A percentile compares a stretch with the other conserved stretches of the same genome.
Conservation (phyloP, 2,329 filamentous ascomycete genomes). For the Hymenotorrendiella dingleyae region DNA sequence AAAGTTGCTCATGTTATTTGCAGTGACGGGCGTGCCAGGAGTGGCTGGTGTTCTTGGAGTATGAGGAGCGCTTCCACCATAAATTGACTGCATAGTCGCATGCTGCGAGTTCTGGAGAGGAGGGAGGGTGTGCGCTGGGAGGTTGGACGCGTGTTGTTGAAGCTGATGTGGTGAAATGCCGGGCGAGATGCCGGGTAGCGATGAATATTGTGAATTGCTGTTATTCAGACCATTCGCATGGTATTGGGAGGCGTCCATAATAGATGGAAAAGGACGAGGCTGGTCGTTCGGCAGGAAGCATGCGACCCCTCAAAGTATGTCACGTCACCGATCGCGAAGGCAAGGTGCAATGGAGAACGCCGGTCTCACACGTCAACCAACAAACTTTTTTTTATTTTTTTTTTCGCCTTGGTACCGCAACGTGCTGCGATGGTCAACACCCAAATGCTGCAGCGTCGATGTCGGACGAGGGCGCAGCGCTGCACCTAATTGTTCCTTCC, state of each 20-base stretch:
- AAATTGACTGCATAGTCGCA: conserved; percentile 46
- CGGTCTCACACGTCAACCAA: not conserved
- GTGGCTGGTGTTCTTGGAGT: conserved; percentile 58
- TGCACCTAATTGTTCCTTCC: not conserved
- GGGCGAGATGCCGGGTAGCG: conserved; percentile 29
- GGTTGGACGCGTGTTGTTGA: conserved; percentile 35
- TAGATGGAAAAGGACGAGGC: not conserved
- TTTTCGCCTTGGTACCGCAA: not conserved
- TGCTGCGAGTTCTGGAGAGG: conserved; percentile 45
- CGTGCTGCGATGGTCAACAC: too few relatives aligned
- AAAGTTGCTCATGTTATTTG: conserved; percentile 48
- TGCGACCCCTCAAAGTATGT: conserved; percentile 5
- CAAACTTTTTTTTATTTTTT: not conserved
- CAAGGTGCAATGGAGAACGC: not conserved
- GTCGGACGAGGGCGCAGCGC: not conserved
- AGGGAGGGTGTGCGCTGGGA: conserved; percentile 49
- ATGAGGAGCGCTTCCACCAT: conserved; percentile 43
- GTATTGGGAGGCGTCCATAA: conserved; percentile 27
- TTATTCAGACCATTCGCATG: conserved; percentile 27
- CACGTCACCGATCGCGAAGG: conserved; percentile 3
- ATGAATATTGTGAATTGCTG: conserved; percentile 24
- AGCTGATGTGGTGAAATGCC: conserved; percentile 33
- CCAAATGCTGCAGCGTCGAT: conserved; percentile 1
- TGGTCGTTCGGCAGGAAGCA: conserved; percentile 4
- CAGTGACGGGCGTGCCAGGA: conserved; percentile 54